Evolutionary conservation across 768 basidiomycete species (phyloP).

Genomic region (Suillus hirtellus): DNA sequence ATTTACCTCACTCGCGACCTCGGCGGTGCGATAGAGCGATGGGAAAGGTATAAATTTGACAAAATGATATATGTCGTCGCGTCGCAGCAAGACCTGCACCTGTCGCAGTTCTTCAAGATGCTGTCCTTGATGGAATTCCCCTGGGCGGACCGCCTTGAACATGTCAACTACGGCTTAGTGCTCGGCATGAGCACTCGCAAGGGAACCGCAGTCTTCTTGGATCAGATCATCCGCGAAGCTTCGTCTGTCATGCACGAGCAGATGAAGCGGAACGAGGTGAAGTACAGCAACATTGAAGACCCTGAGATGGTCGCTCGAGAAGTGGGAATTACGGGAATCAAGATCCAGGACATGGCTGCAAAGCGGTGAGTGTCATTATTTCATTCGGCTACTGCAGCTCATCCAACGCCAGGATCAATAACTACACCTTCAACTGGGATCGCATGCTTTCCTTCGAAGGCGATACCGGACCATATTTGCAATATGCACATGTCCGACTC

Average conservation of each 20-base stretch:
- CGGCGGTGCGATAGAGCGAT: constrained; percentile 89
- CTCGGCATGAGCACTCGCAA: constrained; percentile 93
- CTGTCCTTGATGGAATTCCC: constrained; percentile 86
- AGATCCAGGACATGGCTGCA: constrained; percentile 97
- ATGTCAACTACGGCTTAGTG: constrained; percentile 91
- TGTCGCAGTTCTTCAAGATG: constrained; percentile 92
- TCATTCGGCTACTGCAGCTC: neutral
- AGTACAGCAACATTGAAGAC: constrained; percentile 86
- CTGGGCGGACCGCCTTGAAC: constrained; percentile 81
- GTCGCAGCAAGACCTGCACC: constrained; percentile 83
- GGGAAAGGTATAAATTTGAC: constrained; percentile 87
- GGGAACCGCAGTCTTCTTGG: constrained; percentile 93
- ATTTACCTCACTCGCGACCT: constrained; percentile 96
- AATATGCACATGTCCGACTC: constrained; percentile 94
- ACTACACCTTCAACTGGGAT: constrained; percentile 94
- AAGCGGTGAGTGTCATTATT: constrained; percentile 61
- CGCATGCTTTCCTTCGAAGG: constrained; percentile 96
- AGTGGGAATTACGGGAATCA: constrained; percentile 93
- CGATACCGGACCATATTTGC: constrained; percentile 93
- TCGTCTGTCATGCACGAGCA: constrained; percentile 91
- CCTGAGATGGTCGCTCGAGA: constrained; percentile 77
- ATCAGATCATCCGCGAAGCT: constrained; percentile 90
- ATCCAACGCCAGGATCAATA: constrained; percentile 69
- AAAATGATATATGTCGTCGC: constrained; percentile 94
- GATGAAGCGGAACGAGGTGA: constrained; percentile 93